phyloP scores from a whole-genome alignment of 805 yeast species.

The Myxozyma kluyveri region DNA sequence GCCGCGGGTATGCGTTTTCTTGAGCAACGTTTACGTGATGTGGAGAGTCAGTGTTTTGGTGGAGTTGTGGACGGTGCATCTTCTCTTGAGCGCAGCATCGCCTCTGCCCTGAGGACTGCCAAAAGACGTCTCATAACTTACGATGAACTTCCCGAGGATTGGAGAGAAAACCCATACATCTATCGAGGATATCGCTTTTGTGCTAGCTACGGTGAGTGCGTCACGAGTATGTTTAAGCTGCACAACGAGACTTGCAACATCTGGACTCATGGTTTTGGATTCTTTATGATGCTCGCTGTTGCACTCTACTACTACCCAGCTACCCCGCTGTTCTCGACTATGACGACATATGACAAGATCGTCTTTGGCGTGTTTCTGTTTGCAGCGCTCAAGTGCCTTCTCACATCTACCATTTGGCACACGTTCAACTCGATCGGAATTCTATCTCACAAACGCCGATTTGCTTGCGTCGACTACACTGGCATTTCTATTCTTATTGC shows the following conservation, averaged over 20 bases:
- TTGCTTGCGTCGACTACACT: slow-evolving; percentile 92
- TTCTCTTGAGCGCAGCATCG: slow-evolving; percentile 20
- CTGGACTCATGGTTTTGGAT: slow-evolving; percentile 86
- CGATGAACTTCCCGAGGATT: slow-evolving; percentile 84
- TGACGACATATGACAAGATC: slow-evolving; percentile 43
- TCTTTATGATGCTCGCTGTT: slow-evolving; percentile 55
- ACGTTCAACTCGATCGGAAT: slow-evolving; percentile 78
- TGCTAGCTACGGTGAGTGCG: slow-evolving; percentile 56
- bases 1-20: slow-evolving; percentile 36
- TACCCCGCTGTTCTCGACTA: slow-evolving; percentile 48
- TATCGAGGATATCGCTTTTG: slow-evolving; percentile 83
- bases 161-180: slow-evolving; percentile 90
- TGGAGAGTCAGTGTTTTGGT: slow-evolving; percentile 36
- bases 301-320: slow-evolving; percentile 62
- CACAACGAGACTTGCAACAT: slow-evolving; percentile 92
- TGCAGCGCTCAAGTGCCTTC: slow-evolving; percentile 73
- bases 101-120: slow-evolving; percentile 33
- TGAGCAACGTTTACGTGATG: slow-evolving; percentile 36
- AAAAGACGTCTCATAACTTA: slow-evolving; percentile 57
- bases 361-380: slow-evolving; percentile 62
- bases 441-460: slow-evolving; percentile 55
- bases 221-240: slow-evolving; percentile 55
- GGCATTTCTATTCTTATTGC: slow-evolving; percentile 90
- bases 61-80: slow-evolving; percentile 24
- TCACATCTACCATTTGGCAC: slow-evolving; percentile 86